Evolutionary conservation across 202 grass and related monocot genomes (phyloP), one percentile per base, ranked within the genome.

Genomic region (Carex sylvatica): DNA sequence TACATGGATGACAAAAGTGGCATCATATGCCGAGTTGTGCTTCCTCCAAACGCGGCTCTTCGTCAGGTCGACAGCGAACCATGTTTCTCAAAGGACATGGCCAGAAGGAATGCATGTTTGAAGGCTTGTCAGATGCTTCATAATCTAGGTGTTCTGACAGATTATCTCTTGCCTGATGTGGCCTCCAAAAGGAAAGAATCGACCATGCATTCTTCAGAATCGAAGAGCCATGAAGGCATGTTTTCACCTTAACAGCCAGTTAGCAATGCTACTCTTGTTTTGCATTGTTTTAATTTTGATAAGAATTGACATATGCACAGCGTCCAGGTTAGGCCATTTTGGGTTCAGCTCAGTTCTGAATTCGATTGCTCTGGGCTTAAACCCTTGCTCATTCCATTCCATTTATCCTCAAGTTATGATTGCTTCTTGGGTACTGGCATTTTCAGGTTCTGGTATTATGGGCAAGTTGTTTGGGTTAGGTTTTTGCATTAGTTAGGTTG

Each of bases 1-100:
- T 94, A 88, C 56, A 52, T 91, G 70, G 95, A 94, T 87, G 95
- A 91, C 63, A 68, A 44, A 15, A 67, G 83, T 20, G 92, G 90
- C 52, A 87, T 91, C 77, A 87, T 94, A 40, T 98, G 95, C 77
- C 87, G 75, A 90, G 53, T 98, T 74, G 87, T 91, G 81, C 95
- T 98, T 87, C 95, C 95, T 83, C 87, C 92, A 66, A 98, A 98
- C 81, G 92, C 95, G 64, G 76, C 95, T 75, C 79, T 98, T 82
- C 92, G 95, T 85, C 85, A 86, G 85, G 87, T 91, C 78, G 89
- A 93, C 66, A 80, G 95, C 38, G 69, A 83, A 86, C 82, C 95
- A 0, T 91, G 84, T 88, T 63, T 24, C 67, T 94, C 92, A 2
- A 94, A 94, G 67, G 95, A 98, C 86, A 88, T 90, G 85, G 95